Evolutionary conservation across 306 rosid genomes (phyloP).

Genomic region (Medicago ruthenica): DNA sequence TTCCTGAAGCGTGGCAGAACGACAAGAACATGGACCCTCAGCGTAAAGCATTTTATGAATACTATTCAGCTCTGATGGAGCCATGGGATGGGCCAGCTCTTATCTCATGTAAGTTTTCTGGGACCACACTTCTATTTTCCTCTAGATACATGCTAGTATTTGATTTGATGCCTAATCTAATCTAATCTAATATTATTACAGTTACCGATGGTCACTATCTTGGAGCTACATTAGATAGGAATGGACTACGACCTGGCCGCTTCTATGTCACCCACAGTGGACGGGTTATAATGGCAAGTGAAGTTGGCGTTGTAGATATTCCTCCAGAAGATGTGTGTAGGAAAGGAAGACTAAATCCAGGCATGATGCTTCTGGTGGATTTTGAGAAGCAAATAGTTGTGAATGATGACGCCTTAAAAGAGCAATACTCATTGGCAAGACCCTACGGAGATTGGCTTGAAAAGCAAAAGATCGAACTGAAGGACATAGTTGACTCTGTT

Average conservation of each 20-base stretch:
- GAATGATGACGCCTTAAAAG: conserved; percentile 92
- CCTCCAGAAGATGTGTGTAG: conserved; percentile 85
- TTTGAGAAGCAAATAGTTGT: conserved; percentile 94
- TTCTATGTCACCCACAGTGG: conserved; percentile 96
- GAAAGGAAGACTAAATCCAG: conserved; percentile 98
- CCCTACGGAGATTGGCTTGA: conserved; percentile 93
- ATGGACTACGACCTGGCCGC: conserved; percentile 97
- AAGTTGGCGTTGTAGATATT: conserved; percentile 97
- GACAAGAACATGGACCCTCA: conserved; percentile 93
- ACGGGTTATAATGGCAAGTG: conserved; percentile 97
- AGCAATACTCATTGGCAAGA: conserved; percentile 85
- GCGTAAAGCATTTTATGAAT: conserved; percentile 81
- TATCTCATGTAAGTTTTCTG: conserved; percentile 74
- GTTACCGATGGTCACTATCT: conserved; percentile 99
- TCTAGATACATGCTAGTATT: background rate
- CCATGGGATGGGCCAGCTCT: conserved; percentile 99
- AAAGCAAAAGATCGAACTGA: conserved; percentile 86
- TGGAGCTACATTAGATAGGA: conserved; percentile 98
- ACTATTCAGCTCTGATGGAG: conserved; percentile 94
- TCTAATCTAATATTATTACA: conserved; percentile 42
- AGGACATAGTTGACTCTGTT: conserved; percentile 78
- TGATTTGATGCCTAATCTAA: conserved; percentile 32
- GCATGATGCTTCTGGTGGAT: conserved; percentile 98
- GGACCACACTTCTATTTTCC: conserved; percentile 16
- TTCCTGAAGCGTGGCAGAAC: conserved; percentile 99